Conservation (phyloP, 2,329 filamentous ascomycete species). For the Apiospora hydei region DNA sequence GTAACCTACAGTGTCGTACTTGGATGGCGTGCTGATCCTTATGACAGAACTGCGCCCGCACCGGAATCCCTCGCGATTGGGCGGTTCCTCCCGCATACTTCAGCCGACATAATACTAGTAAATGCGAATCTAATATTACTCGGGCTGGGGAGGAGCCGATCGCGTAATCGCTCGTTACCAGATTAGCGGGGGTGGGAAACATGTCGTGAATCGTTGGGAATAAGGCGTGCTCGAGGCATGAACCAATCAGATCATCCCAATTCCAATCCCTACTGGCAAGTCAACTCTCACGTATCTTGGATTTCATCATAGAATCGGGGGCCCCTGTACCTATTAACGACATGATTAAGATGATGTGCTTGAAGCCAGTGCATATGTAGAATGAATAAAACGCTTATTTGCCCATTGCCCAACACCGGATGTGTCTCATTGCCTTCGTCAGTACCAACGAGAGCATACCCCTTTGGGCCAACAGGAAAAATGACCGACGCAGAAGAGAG, state of each 20-base stretch:
- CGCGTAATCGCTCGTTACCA: not conserved
- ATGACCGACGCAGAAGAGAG: not conserved
- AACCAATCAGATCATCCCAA: not conserved
- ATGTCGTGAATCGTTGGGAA: conserved; percentile 2
- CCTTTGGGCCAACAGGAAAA: not conserved
- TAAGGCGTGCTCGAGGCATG: not conserved
- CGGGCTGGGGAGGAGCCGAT: not conserved
- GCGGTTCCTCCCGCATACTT: not conserved
- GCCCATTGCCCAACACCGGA: too few relatives aligned
- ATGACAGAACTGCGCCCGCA: not conserved
- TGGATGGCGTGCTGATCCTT: not conserved
- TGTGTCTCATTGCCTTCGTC: too few relatives aligned
- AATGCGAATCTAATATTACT: not conserved
- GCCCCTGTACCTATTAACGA: not conserved
- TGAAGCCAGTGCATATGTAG: not conserved
- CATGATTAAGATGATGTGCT: not conserved
- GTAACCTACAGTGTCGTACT: not conserved
- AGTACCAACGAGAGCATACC: too few relatives aligned
- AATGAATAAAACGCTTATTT: not conserved
- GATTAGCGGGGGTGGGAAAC: conserved; percentile 6
- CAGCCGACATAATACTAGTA: not conserved
- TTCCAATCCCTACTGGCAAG: not conserved
- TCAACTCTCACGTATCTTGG: not conserved
- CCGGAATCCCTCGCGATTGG: not conserved
- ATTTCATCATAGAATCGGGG: conserved; percentile 1